Conservation (phyloP, 2,329 filamentous ascomycete species). For the Diaporthe citri region DNA sequence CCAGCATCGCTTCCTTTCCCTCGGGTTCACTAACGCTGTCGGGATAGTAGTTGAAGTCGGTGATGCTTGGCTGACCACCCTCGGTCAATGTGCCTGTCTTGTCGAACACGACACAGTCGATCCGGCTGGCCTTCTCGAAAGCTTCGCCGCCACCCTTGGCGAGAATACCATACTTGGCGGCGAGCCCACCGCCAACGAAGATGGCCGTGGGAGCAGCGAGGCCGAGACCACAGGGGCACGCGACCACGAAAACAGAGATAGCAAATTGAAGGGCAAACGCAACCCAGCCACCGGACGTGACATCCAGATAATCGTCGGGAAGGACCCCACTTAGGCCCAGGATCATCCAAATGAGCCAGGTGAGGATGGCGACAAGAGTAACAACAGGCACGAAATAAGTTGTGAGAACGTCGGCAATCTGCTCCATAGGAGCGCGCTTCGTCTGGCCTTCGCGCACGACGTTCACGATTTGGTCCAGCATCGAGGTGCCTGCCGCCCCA, state of each 20-base stretch:
- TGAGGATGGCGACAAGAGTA: constrained; percentile 75
- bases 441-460: constrained; percentile 84
- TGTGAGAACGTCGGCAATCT: constrained; percentile 79
- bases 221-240: constrained; percentile 86
- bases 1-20: constrained; percentile 55
- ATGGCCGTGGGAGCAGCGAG: constrained; percentile 89
- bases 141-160: constrained; percentile 88
- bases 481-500: constrained; percentile 75
- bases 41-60: constrained; percentile 61
- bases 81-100: constrained; percentile 88
- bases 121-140: constrained; percentile 84
- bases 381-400: constrained; percentile 83
- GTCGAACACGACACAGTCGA: constrained; percentile 87
- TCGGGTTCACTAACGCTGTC: constrained; percentile 44
- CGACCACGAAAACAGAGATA: constrained; percentile 88
- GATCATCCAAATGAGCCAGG: constrained; percentile 79
- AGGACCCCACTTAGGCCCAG: constrained; percentile 72
- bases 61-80: constrained; percentile 78
- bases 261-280: constrained; percentile 85
- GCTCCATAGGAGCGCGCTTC: constrained; percentile 80
- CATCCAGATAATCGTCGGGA: constrained; percentile 67
- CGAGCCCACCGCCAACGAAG: constrained; percentile 84
- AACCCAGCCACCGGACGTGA: constrained; percentile 72
- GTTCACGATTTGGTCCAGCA: constrained; percentile 84
- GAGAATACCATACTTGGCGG: constrained; percentile 83